phyloP scores from a whole-genome alignment of 306 rosid species.

The Carpinus fangiana region DNA sequence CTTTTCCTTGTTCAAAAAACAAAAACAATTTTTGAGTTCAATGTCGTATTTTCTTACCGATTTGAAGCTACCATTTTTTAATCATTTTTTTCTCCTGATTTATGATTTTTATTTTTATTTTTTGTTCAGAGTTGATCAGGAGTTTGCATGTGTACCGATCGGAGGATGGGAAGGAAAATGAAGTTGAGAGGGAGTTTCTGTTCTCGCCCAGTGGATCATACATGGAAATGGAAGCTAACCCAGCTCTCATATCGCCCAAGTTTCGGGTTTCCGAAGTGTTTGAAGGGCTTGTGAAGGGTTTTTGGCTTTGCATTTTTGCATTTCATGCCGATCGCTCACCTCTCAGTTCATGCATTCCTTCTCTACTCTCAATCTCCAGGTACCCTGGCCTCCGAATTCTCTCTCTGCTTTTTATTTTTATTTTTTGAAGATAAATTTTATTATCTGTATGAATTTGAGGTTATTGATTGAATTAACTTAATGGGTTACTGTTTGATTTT shows the following conservation, averaged over 20 bases:
- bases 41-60: background rate
- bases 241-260: constrained; percentile 44
- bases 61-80: background rate
- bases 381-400: constrained; percentile 17
- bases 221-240: constrained; percentile 57
- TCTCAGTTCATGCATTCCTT: constrained; percentile 47
- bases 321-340: constrained; percentile 48
- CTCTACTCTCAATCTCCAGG: constrained; percentile 48
- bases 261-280: constrained; percentile 31
- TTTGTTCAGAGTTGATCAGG: constrained; percentile 60
- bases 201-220: constrained; percentile 48
- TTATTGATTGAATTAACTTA: constrained; percentile 9
- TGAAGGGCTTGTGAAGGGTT: constrained; percentile 59
- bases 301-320: constrained; percentile 71
- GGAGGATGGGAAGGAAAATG: constrained; percentile 43
- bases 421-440: background rate
- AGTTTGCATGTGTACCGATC: constrained; percentile 67
- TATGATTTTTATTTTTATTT: constrained; percentile 3
- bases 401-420: background rate
- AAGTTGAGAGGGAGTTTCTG: constrained; percentile 64
- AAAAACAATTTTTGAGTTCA: background rate
- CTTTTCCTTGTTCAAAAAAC: background rate
- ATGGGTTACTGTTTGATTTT: constrained; percentile 18
- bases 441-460: constrained; percentile 5
- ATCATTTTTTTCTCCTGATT: background rate